Evolutionary conservation across 2,329 filamentous ascomycete species (phyloP).

Genomic region (Ophiosphaerella herpotricha): DNA sequence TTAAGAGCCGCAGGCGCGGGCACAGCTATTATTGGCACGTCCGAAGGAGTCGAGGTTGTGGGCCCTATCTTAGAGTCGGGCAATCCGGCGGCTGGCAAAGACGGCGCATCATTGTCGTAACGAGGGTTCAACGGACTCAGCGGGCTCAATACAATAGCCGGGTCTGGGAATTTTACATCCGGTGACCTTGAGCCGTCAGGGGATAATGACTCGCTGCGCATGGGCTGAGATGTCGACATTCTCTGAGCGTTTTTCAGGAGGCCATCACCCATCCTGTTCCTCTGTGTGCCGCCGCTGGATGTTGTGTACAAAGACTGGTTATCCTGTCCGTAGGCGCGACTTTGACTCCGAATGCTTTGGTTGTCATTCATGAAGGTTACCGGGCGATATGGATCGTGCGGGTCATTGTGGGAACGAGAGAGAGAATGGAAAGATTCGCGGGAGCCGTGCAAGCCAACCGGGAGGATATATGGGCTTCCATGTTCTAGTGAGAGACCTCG

Average conservation of each 20-base stretch:
- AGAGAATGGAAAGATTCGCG: constrained; percentile 86
- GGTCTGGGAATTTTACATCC: constrained; percentile 44
- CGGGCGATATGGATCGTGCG: constrained; percentile 83
- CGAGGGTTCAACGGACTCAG: constrained; percentile 40
- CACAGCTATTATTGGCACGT: constrained; percentile 29
- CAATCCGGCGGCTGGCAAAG: constrained; percentile 10
- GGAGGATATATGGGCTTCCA: constrained; percentile 89
- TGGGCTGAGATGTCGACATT: constrained; percentile 61
- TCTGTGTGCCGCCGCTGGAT: constrained; percentile 53
- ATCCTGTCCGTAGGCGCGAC: constrained; percentile 38
- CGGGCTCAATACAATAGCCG: constrained; percentile 32
- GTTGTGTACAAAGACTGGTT: constrained; percentile 58
- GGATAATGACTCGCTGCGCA: constrained; percentile 46
- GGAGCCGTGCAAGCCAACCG: constrained; percentile 76
- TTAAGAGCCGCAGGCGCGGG: constrained; percentile 24
- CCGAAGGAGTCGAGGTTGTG: constrained; percentile 42
- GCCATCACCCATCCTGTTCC: constrained; percentile 54
- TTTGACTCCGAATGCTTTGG: constrained; percentile 40
- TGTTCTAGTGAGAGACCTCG: constrained; percentile 66
- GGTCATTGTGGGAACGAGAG: constrained; percentile 72
- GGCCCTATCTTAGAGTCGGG: constrained; percentile 6
- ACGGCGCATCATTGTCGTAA: constrained; percentile 16
- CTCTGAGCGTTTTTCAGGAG: constrained; percentile 62
- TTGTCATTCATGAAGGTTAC: constrained; percentile 61
- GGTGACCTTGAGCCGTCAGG: constrained; percentile 36